Evolutionary conservation across 148 eudicot genomes (phyloP).

Genomic region (Linanthus parryae): DNA sequence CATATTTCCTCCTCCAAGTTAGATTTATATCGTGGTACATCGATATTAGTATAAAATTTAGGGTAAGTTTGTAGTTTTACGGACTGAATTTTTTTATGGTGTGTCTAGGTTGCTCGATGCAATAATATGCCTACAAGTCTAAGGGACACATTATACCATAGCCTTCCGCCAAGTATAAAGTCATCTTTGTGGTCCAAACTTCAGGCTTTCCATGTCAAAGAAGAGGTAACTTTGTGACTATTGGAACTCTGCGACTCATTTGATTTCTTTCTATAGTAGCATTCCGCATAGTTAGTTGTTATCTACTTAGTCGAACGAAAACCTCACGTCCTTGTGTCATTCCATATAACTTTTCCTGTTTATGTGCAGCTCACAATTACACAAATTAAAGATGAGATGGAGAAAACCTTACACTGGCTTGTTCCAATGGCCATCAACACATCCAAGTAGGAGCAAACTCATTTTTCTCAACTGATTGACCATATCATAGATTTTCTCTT

Average conservation of each 20-base stretch:
- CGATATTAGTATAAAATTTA: no score
- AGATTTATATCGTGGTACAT: no score
- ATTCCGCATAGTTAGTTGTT: not conserved
- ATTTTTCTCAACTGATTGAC: no score
- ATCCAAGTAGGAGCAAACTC: constrained; percentile 53
- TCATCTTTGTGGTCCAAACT: constrained; percentile 62
- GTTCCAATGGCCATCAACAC: constrained; percentile 80
- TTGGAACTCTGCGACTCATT: not conserved
- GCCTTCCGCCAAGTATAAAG: constrained; percentile 69
- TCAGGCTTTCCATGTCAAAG: constrained; percentile 45
- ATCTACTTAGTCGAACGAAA: not conserved
- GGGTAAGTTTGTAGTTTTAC: no score
- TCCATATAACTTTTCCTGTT: constrained; percentile 1
- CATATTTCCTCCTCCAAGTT: no score
- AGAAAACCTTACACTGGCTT: constrained; percentile 83
- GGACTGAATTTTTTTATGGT: constrained; percentile 3
- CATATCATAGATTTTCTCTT: not conserved
- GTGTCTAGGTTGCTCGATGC: constrained; percentile 63
- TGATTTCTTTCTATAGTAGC: not conserved
- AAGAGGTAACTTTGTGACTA: constrained; percentile 40
- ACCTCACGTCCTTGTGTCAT: not conserved
- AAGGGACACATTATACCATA: constrained; percentile 69
- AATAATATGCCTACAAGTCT: constrained; percentile 45
- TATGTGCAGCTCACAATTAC: constrained; percentile 46
- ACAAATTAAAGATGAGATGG: constrained; percentile 84